Evolutionary conservation across 495 filamentous ascomycete species (phyloP).

Genomic region (Annulohypoxylon moriforme): DNA sequence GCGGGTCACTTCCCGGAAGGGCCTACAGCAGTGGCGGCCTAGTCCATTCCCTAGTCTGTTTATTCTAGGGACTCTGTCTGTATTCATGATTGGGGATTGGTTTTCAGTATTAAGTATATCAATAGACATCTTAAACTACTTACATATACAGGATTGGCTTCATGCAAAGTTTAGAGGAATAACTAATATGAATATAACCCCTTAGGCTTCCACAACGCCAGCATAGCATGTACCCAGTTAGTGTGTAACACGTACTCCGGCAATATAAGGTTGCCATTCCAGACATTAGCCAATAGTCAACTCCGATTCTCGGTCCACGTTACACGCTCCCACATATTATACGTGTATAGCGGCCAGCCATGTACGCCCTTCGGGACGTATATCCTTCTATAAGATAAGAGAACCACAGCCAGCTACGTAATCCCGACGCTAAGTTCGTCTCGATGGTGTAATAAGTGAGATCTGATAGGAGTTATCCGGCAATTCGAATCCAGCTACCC

Average conservation of each 20-base stretch:
- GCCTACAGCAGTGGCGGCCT: conserved; percentile 35
- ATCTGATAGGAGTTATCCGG: conserved; percentile 1
- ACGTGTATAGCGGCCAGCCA: neutral
- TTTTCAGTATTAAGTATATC: neutral
- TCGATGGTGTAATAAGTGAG: neutral
- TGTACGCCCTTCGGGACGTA: neutral
- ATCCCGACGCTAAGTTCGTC: neutral
- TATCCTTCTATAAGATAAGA: neutral
- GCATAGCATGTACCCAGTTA: neutral
- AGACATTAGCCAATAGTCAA: neutral
- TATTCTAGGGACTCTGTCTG: neutral
- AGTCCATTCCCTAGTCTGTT: neutral
- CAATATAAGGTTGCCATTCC: neutral
- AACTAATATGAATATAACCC: neutral
- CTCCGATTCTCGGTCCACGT: neutral
- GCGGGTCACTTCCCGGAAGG: conserved; percentile 66
- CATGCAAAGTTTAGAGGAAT: neutral
- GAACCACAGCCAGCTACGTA: neutral
- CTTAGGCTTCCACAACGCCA: neutral
- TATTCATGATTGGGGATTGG: neutral
- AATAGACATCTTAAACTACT: neutral
- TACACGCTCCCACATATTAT: neutral
- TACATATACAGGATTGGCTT: neutral
- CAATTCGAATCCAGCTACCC: neutral
- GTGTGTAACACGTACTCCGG: neutral